Conservation (phyloP, 2,329 filamentous ascomycete species). For the Pseudogymnoascus sp. region DNA sequence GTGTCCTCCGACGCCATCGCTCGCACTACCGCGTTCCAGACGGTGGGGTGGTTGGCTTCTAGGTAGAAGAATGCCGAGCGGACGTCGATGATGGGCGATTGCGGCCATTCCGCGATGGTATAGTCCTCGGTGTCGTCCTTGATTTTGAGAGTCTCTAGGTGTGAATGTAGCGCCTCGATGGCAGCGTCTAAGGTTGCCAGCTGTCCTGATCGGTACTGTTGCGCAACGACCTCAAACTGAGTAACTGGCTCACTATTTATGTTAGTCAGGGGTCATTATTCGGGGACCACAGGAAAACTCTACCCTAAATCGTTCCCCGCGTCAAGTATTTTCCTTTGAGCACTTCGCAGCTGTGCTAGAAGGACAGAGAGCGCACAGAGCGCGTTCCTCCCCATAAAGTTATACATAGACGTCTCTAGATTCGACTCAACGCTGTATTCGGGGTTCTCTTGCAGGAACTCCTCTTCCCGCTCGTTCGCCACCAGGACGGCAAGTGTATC, state of each 20-base stretch:
- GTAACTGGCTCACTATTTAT: neutral
- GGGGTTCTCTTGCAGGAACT: slow-evolving; percentile 7
- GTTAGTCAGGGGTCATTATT: neutral
- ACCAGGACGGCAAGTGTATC: slow-evolving; percentile 6
- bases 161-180: neutral
- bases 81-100: neutral
- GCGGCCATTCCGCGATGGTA: neutral
- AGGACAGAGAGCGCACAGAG: neutral
- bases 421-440: slow-evolving; percentile 7
- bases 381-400: slow-evolving; percentile 1
- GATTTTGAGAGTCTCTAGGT: neutral
- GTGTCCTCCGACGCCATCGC: neutral
- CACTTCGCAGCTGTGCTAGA: neutral
- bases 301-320: neutral
- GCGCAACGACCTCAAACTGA: neutral
- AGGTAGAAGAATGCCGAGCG: neutral
- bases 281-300: neutral
- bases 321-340: neutral
- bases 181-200: neutral
- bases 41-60: neutral
- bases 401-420: neutral
- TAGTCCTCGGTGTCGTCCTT: neutral
- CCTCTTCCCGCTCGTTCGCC: slow-evolving; percentile 7
- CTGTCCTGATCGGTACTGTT: neutral
- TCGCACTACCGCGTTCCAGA: neutral